Evolutionary conservation across 2,329 filamentous ascomycete species (phyloP).

Genomic region (Aspergillus phoenicis): DNA sequence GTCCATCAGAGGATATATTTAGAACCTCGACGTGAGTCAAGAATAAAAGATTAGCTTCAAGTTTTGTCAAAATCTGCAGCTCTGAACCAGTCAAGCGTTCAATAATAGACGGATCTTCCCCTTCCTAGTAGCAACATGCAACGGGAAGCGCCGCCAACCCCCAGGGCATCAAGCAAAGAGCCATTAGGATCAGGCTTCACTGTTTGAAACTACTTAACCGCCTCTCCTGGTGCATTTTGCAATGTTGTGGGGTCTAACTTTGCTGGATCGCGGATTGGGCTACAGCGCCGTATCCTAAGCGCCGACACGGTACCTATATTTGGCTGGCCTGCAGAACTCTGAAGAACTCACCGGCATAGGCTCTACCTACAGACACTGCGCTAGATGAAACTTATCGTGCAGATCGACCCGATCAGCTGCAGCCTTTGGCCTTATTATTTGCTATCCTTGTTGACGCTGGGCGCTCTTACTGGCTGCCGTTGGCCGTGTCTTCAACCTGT

Average conservation of each 20-base stretch:
- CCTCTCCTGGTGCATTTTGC: conserved; percentile 10
- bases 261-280: conserved; percentile 26
- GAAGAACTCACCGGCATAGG: conserved; percentile 20
- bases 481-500: not conserved
- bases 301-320: conserved; percentile 31
- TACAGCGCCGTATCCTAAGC: conserved; percentile 29
- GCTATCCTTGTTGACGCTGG: conserved; percentile 1
- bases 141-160: conserved; percentile 16
- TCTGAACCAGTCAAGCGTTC: conserved; percentile 11
- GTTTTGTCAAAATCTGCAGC: not conserved
- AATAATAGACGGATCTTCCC: not conserved
- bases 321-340: conserved; percentile 25
- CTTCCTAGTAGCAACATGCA: conserved; percentile 17
- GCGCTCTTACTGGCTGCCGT: conserved; percentile 6
- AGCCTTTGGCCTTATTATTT: not conserved
- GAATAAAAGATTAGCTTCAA: not conserved
- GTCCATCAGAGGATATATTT: not conserved
- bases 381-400: conserved; percentile 30
- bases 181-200: not conserved
- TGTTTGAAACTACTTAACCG: not conserved
- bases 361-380: conserved; percentile 18
- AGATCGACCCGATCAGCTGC: not conserved
- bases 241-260: not conserved
- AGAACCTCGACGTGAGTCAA: not conserved
- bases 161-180: conserved; percentile 12